Conservation (phyloP, 768 basidiomycete genomes). For the Tylopilus intermedius region DNA sequence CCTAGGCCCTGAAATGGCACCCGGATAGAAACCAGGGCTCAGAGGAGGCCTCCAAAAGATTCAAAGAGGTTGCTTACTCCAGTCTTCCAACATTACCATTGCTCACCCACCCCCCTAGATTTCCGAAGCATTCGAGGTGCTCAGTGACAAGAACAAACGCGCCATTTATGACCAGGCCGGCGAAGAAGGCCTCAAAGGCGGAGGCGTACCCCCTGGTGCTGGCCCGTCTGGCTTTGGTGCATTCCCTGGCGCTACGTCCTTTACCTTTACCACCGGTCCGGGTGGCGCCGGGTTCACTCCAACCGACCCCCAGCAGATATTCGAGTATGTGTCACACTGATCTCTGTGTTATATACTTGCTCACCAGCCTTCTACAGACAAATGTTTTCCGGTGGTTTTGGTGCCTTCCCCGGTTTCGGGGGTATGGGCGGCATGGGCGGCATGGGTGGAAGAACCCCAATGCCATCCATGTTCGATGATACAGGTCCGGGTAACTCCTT, state of each 20-base stretch:
- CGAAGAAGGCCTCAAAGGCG: slow-evolving; percentile 87
- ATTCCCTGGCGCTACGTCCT: slow-evolving; percentile 50
- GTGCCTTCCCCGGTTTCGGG: slow-evolving; percentile 32
- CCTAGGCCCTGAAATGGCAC: slow-evolving; percentile 87
- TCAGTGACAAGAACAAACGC: slow-evolving; percentile 82
- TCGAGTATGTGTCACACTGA: slow-evolving; percentile 56
- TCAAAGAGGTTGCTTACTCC: slow-evolving; percentile 68
- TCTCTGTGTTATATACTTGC: background rate
- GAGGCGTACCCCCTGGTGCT: slow-evolving; percentile 51
- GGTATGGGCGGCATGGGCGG: background rate
- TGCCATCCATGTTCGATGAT: slow-evolving; percentile 34
- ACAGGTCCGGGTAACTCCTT: slow-evolving; percentile 27
- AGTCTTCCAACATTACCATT: too few relatives aligned
- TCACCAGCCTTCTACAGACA: slow-evolving; percentile 36
- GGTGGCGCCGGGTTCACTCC: slow-evolving; percentile 56
- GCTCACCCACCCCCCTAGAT: slow-evolving; percentile 43
- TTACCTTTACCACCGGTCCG: slow-evolving; percentile 52
- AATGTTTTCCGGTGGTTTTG: slow-evolving; percentile 43
- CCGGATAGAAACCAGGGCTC: slow-evolving; percentile 86
- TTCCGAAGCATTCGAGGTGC: slow-evolving; percentile 93
- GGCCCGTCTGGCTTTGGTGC: slow-evolving; percentile 38
- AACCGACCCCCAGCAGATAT: slow-evolving; percentile 80
- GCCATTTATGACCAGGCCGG: slow-evolving; percentile 89
- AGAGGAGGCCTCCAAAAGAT: slow-evolving; percentile 82
- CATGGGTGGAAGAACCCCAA: slow-evolving; percentile 28